Base-by-base conservation (phyloP, 2,329 filamentous ascomycete species). In the Penicillium digitatum region DNA sequence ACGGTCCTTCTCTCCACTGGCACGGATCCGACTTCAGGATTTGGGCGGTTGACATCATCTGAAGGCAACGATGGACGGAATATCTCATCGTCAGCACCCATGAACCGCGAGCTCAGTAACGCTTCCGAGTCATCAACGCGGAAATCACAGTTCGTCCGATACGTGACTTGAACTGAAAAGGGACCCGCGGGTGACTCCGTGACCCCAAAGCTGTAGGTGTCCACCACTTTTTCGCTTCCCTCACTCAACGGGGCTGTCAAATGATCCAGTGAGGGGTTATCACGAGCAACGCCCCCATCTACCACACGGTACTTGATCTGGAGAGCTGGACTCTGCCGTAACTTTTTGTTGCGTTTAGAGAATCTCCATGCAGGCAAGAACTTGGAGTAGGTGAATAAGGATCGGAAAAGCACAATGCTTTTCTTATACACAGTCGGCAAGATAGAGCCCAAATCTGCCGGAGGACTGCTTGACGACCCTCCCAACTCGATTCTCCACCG, bases 351-450 rank as follows among this genome's bases (percentile, higher is more conserved):
- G 48, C 83, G 85, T 66, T 89, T 87, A 67, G 88, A 85, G 67
- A 95, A 88, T 74, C 87, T 95, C 86, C 88, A 96, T 24, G 88
- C 86, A 2, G 94, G 94, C 58, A 96, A 77, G 58, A 96, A 82
- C 65, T 89, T 87, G 38, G 90, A 84, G 52, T 89, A 88, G 47
- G 89, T 85, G 72, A 89, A 96, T 43, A 99, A 81, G 1, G 91
- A 91, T 57, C 94, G 84, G 74, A 97, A 96, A 65, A 96, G 85
- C 62, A 97, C 88, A 61, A 99, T 95, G 65, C 89, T 90, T 76
- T 95, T 94, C 77, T 99, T 99, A 81, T 99, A 99, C 55, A 96
- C 86, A 49, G 90, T 93, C 14, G 94, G 91, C 48, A 97, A 78
- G 31, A 83, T 78, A 44, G 82, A 78, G 50, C 74, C 79, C 48